Base-by-base conservation (phyloP, 805 yeast species). In the Ogataea ganodermae region DNA sequence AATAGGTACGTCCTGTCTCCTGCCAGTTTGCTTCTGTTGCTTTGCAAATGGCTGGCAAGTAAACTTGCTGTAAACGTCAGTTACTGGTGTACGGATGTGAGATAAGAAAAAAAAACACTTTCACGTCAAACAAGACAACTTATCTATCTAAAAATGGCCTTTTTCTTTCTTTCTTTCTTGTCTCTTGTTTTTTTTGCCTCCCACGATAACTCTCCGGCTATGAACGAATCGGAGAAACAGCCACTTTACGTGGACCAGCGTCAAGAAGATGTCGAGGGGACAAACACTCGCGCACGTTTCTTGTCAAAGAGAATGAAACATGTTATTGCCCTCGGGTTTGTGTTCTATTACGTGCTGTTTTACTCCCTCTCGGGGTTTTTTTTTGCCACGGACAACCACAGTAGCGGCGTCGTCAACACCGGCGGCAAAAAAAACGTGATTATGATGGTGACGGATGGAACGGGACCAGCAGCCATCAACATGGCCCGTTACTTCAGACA, bases 401-500 rank as follows among this genome's bases (percentile, higher is more conserved):
- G 9, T 10, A 35, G 20, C 33, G 13, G 33, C 30, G 42, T n/a
- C 10, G 21, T 12, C 4, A 16, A 17, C 16, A 14, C 14, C n/a
- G 14, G n/a, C n/a, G 39, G 44, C 28, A 87, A 86, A 72, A 83
- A 80, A 60, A 89, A 89, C 59, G 77, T 90, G 47, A 85, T 89
- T 44, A 88, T 89, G 72, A 82, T 89, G 79, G 96, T 89, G 26
- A 84, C 95, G 3, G 97, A 89, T 66, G 97, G 97, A n/a, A 89
- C 89, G 85, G 96, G 96, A 0, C 96, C 96, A 3, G 85, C 96
- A 0, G 84, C 95, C 2, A 68, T 89, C 48, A 84, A 94, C 2
- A 68, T 89, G 63, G 83, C 96, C 1, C 76, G 97, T 51, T 80
- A 86, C 18, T 90, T 79, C 70, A 76, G 76, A 49, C 96, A 89